Conservation (phyloP, 169 alveolate species). For the Plasmodium cynomolgi region DNA sequence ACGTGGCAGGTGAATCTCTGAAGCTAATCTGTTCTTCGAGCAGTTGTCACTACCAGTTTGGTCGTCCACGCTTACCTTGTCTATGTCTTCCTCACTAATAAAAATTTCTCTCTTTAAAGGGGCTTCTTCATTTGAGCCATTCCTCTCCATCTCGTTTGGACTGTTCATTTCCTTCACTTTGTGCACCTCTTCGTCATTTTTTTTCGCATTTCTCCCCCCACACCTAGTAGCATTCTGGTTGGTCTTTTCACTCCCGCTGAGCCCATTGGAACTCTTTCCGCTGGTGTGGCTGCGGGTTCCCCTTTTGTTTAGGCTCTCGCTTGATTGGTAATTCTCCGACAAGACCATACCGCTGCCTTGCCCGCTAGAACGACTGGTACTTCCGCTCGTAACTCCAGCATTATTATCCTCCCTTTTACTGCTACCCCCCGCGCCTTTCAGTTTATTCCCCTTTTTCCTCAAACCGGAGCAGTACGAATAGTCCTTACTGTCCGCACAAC, state of each 20-base stretch:
- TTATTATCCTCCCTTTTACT: not conserved
- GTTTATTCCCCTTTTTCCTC: not conserved
- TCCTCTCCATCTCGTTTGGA: not conserved
- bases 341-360: not conserved
- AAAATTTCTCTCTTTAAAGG: not conserved
- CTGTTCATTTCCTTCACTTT: not conserved
- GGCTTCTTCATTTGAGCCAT: not conserved
- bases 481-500: not conserved
- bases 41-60: not conserved
- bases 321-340: not conserved
- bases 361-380: not conserved
- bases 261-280: not conserved
- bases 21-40: not conserved
- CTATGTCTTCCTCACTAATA: not conserved
- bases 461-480: conserved; percentile 16
- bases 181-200: not conserved
- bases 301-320: not conserved
- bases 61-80: not conserved
- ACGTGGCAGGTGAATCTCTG: not conserved
- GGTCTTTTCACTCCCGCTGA: not conserved
- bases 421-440: not conserved
- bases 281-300: not conserved
- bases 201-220: not conserved
- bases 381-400: not conserved
- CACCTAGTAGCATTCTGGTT: not conserved